Conservation (phyloP, 306 rosid species). For the Delonix regia region DNA sequence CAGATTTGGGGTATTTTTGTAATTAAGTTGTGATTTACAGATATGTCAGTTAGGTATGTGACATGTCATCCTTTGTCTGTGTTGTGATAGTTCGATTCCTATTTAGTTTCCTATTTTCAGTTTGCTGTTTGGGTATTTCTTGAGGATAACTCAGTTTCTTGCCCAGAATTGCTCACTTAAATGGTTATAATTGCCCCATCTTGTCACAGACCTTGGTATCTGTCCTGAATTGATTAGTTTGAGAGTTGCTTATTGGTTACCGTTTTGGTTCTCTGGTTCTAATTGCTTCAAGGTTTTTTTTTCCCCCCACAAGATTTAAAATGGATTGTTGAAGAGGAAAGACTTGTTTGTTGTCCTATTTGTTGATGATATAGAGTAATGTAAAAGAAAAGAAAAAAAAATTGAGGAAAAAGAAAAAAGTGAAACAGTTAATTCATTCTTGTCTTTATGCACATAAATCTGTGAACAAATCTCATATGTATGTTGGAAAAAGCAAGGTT, state of each 20-base stretch:
- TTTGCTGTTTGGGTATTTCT: neutral
- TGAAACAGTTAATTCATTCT: neutral
- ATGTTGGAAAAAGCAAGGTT: neutral
- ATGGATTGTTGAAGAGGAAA: constrained; percentile 26
- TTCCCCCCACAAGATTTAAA: neutral
- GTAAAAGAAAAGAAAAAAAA: neutral
- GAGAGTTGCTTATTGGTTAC: neutral
- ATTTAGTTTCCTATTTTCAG: neutral
- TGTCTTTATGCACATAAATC: neutral
- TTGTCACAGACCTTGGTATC: neutral
- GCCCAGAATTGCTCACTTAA: neutral
- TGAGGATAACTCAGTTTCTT: neutral
- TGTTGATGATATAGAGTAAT: constrained; percentile 7
- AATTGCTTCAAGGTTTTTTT: neutral
- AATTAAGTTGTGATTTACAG: neutral
- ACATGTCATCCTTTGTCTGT: neutral
- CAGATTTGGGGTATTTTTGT: neutral
- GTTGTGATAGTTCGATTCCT: neutral
- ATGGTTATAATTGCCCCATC: neutral
- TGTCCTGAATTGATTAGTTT: neutral
- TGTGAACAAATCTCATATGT: neutral
- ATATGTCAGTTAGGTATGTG: neutral
- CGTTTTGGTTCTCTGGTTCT: neutral
- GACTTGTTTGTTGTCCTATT: neutral
- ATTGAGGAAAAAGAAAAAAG: too few relatives aligned